A percentile compares a stretch with the other conserved stretches of the same genome.
Conservation (phyloP, 306 rosid species). For the Trichosanthes truncata region DNA sequence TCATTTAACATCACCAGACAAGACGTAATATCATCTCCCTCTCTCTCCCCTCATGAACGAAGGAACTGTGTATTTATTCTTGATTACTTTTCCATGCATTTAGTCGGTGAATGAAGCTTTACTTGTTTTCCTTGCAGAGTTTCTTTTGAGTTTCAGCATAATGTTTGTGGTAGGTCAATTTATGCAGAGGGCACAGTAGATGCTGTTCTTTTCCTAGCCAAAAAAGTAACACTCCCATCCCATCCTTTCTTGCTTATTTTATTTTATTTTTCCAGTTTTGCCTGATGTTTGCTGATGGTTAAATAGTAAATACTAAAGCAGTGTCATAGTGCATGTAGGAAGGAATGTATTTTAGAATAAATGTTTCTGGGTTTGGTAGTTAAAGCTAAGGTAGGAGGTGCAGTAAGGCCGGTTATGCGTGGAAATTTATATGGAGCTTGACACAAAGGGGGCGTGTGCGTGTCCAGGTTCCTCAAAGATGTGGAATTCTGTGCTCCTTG, state of each 20-base stretch:
- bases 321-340: not conserved
- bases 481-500: no score
- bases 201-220: conserved; percentile 72
- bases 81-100: not conserved
- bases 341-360: not conserved
- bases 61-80: not conserved
- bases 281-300: not conserved
- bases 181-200: conserved; percentile 93
- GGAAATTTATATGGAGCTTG: no score
- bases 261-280: not conserved
- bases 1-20: conserved; percentile 73
- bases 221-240: conserved; percentile 41
- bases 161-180: conserved; percentile 92
- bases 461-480: no score
- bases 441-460: no score
- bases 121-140: conserved; percentile 44
- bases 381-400: not conserved
- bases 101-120: not conserved
- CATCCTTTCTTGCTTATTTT: conserved; percentile 7
- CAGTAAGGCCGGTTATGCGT: not conserved
- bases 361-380: not conserved
- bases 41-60: not conserved
- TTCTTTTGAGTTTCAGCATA: conserved; percentile 91
- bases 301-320: not conserved
- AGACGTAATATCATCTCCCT: conserved; percentile 39